Percentiles rank a stretch among this genome's conserved stretches.
phyloP scores from a whole-genome alignment of 345 rosid genomes.

The Psidium friedrichsthalianum region DNA sequence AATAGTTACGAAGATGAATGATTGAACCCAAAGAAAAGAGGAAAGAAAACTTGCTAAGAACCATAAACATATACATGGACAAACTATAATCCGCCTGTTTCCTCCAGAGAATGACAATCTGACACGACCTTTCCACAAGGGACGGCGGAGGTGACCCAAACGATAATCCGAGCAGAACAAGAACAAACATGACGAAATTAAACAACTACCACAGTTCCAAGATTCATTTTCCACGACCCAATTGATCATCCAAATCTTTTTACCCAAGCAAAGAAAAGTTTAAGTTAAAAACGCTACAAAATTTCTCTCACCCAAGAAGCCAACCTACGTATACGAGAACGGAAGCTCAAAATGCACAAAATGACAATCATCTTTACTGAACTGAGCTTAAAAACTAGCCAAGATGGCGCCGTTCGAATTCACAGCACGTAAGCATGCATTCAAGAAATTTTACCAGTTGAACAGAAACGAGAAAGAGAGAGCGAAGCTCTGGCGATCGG shows the following conservation, averaged over 20 bases:
- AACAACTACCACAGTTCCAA: background rate
- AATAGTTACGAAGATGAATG: background rate
- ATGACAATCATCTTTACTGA: fast-evolving
- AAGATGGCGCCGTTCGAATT: background rate
- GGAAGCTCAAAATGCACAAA: background rate
- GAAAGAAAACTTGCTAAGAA: background rate
- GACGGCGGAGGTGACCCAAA: background rate
- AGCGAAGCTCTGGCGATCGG: background rate
- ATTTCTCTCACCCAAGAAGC: background rate
- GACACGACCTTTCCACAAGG: background rate
- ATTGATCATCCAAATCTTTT: background rate
- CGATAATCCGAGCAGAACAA: background rate
- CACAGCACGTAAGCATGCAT: background rate
- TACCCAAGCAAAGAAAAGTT: background rate
- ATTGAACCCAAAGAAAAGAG: background rate
- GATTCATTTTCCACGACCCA: background rate
- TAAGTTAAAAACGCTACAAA: background rate
- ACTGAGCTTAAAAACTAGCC: background rate
- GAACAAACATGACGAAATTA: background rate
- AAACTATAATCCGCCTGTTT: background rate
- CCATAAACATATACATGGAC: background rate
- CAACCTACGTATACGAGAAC: background rate
- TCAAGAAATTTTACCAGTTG: background rate
- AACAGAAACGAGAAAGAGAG: background rate
- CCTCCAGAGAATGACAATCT: background rate